Conservation (phyloP, 805 yeast genomes). For the Yamadazyma laniorum region DNA sequence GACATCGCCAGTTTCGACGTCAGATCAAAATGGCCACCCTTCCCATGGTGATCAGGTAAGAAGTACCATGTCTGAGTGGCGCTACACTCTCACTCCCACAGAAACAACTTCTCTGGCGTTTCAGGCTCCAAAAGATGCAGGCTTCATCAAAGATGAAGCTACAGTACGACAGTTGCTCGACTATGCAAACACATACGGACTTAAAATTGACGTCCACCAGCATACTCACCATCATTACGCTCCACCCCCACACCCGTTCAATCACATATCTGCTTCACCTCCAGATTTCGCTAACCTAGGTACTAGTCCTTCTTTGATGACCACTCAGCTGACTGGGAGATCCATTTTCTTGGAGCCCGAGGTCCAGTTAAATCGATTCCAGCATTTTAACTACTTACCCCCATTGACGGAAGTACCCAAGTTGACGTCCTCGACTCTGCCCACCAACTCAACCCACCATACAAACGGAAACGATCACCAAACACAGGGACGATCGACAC, state of each 20-base stretch:
- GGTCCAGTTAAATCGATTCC: slow-evolving; percentile 53
- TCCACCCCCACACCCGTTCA: slow-evolving; percentile 30
- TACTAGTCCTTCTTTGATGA: slow-evolving; percentile 2
- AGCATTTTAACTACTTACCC: slow-evolving; percentile 74
- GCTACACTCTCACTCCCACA: slow-evolving; percentile 43
- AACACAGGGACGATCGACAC: slow-evolving; percentile 12
- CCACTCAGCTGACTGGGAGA: background rate
- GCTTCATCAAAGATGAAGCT: slow-evolving; percentile 52
- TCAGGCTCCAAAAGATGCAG: slow-evolving; percentile 35
- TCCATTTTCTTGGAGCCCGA: slow-evolving; percentile 44
- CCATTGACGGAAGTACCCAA: slow-evolving; percentile 71
- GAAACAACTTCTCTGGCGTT: slow-evolving; percentile 30
- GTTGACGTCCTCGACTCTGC: slow-evolving; percentile 53
- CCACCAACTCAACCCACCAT: slow-evolving; percentile 1
- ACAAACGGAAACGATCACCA: slow-evolving; percentile 39
- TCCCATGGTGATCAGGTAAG: background rate
- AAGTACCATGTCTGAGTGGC: slow-evolving; percentile 53
- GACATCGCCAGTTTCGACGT: slow-evolving; percentile 1
- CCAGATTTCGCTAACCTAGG: slow-evolving; percentile 2
- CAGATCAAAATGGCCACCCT: slow-evolving; percentile 1
- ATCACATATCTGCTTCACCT: slow-evolving; percentile 6
- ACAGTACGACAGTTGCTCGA: slow-evolving; percentile 56
- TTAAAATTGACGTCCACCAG: slow-evolving; percentile 74
- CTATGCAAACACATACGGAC: slow-evolving; percentile 55
- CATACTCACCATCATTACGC: slow-evolving; percentile 80